Conservation (phyloP, 2,329 filamentous ascomycete species). For the Hortaea werneckii region DNA sequence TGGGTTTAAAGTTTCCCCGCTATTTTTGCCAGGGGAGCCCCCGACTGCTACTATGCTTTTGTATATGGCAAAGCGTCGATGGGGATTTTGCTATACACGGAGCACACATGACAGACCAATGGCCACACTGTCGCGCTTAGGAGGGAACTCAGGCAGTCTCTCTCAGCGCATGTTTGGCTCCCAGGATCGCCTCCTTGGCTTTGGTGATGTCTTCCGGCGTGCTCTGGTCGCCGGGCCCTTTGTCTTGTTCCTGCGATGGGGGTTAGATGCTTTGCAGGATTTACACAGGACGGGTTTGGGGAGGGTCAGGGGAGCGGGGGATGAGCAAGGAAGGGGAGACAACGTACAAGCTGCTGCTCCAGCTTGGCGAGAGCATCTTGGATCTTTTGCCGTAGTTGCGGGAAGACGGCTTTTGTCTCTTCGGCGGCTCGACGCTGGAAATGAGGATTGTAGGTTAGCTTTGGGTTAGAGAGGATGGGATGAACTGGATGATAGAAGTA, state of each 20-base stretch:
- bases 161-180: constrained; percentile 5
- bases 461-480: background rate
- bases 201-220: constrained; percentile 36
- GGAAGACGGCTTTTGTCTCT: constrained; percentile 79
- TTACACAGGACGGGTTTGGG: too few species aligned
- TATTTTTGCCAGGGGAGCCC: too few species aligned
- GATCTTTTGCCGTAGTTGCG: constrained; percentile 61
- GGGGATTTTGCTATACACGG: too few species aligned
- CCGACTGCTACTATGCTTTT: too few species aligned
- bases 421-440: constrained; percentile 67
- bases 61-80: too few species aligned
- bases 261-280: constrained; percentile 2
- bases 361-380: constrained; percentile 60
- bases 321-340: background rate
- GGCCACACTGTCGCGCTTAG: too few species aligned
- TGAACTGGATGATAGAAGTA: too few species aligned
- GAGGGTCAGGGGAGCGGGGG: too few species aligned
- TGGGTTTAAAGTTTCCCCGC: too few species aligned
- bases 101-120: too few species aligned
- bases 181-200: constrained; percentile 31
- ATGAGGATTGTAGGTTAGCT: background rate
- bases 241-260: constrained; percentile 29
- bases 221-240: constrained; percentile 29
- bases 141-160: background rate
- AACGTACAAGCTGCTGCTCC: constrained; percentile 64